Percentiles rank a stretch among this genome's conserved stretches.
These are phyloP conservation scores for Coemansia sp. DNA, from an alignment of 192 early-diverging fungal species.

Conservation along the genomic window DNA sequence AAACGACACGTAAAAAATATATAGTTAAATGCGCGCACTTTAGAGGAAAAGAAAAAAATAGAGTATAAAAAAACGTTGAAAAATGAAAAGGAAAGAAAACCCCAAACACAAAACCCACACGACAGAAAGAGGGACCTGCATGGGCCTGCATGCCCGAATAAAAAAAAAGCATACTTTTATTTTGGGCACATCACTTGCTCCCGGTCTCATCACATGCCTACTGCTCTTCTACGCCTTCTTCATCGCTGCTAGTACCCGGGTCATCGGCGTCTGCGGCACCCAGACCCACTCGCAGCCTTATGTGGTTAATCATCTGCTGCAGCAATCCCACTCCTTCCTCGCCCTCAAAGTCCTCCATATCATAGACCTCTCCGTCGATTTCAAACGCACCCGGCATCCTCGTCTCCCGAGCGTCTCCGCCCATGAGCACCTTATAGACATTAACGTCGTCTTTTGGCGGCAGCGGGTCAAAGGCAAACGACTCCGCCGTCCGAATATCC, in stretches of 20 bases:
- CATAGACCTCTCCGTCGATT: slow-evolving; percentile 16
- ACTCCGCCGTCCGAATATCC: slow-evolving; percentile 25
- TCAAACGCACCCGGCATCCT: slow-evolving; percentile 41
- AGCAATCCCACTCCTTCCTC: slow-evolving; percentile 5
- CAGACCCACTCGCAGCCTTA: slow-evolving; percentile 16
- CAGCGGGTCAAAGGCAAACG: slow-evolving; percentile 56
- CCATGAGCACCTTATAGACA: slow-evolving; percentile 35
- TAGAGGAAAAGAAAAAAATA: slow-evolving; percentile 1
- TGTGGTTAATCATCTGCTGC: slow-evolving; percentile 24
- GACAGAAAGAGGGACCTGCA: no score
- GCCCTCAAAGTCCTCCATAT: slow-evolving; percentile 18
- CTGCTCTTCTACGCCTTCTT: slow-evolving; percentile 8
- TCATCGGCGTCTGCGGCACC: slow-evolving; percentile 12
- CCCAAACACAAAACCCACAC: neutral
- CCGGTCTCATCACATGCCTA: neutral
- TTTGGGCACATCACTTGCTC: neutral
- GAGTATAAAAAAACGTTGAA: neutral
- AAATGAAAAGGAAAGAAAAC: neutral
- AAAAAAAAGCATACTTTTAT: no score
- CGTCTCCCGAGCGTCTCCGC: neutral
- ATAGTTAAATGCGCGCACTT: neutral
- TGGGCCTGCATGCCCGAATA: neutral
- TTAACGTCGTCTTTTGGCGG: slow-evolving; percentile 47
- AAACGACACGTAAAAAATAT: neutral
- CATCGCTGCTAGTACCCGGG: slow-evolving; percentile 45